Percentiles rank a stretch among this genome's conserved stretches.
Conservation (phyloP, 306 rosid genomes). For the Fragaria iinumae region DNA sequence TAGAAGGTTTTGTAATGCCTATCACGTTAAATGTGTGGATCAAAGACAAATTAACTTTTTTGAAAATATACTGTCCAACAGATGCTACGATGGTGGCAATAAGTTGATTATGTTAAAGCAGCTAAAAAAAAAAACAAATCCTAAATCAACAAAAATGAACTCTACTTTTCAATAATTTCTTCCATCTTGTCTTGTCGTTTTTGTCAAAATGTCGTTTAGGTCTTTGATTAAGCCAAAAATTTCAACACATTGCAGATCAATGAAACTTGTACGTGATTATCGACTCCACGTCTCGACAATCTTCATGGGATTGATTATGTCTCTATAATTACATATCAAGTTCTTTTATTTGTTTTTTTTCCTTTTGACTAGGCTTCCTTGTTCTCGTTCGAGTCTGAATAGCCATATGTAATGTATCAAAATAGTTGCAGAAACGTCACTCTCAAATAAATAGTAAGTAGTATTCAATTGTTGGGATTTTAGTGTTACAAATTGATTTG, state of each 20-base stretch:
- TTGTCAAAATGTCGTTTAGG: conserved; percentile 9
- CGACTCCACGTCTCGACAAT: conserved; percentile 10
- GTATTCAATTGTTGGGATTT: neutral
- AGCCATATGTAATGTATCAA: conserved; percentile 1
- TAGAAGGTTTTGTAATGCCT: too few relatives aligned
- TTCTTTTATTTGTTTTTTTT: neutral
- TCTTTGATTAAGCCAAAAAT: conserved; percentile 16
- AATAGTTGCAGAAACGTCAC: conserved; percentile 4
- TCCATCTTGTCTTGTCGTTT: neutral
- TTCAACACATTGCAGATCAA: neutral
- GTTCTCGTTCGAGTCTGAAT: neutral
- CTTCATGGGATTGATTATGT: neutral
- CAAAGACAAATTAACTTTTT: neutral
- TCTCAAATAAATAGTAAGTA: neutral
- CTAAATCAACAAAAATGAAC: neutral
- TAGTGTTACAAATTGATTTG: neutral
- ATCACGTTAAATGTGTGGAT: neutral
- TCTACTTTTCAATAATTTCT: neutral
- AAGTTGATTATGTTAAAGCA: neutral
- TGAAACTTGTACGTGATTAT: conserved; percentile 14
- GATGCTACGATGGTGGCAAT: neutral
- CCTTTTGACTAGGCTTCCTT: neutral
- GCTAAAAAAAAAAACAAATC: neutral
- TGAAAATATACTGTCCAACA: neutral
- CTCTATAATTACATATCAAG: neutral